phyloP scores from a whole-genome alignment of 1,139 yeast genomes.

The Tardiomyces blankii region DNA sequence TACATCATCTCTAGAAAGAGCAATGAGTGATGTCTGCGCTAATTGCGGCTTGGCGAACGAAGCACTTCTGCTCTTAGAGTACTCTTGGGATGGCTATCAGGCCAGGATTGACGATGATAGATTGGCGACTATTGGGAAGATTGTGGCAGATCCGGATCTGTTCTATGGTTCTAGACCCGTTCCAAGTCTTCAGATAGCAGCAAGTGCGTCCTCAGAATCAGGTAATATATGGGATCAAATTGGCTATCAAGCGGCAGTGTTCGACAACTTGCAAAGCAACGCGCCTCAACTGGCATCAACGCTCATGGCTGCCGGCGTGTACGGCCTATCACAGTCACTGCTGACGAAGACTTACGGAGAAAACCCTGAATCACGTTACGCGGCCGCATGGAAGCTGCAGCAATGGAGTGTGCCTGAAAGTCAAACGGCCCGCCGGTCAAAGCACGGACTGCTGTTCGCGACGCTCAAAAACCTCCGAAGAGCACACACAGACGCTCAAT shows the following conservation, averaged over 20 bases:
- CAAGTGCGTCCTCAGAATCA: constrained; percentile 26
- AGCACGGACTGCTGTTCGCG: constrained; percentile 27
- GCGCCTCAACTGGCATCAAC: constrained; percentile 25
- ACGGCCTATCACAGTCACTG: constrained; percentile 34
- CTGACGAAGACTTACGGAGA: not conserved
- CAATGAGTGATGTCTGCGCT: not conserved
- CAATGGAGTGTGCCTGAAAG: constrained; percentile 53
- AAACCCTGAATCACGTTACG: constrained; percentile 15
- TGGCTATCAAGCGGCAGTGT: constrained; percentile 44
- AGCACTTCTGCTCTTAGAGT: constrained; percentile 11
- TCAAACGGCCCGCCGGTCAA: constrained; percentile 38
- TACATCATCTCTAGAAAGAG: not conserved
- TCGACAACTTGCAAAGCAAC: constrained; percentile 27
- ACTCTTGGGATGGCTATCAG: constrained; percentile 7
- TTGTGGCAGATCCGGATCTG: constrained; percentile 52
- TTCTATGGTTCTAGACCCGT: constrained; percentile 53
- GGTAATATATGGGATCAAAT: constrained; percentile 28
- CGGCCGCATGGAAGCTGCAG: constrained; percentile 59
- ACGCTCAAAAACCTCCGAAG: not conserved
- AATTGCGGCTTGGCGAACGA: not conserved
- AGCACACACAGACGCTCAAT: not conserved
- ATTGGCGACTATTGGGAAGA: constrained; percentile 32
- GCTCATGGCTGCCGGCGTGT: constrained; percentile 36
- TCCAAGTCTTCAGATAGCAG: constrained; percentile 42
- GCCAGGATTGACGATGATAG: not conserved